Conservation (phyloP, 2,329 filamentous ascomycete genomes). For the Fusarium foetens region DNA sequence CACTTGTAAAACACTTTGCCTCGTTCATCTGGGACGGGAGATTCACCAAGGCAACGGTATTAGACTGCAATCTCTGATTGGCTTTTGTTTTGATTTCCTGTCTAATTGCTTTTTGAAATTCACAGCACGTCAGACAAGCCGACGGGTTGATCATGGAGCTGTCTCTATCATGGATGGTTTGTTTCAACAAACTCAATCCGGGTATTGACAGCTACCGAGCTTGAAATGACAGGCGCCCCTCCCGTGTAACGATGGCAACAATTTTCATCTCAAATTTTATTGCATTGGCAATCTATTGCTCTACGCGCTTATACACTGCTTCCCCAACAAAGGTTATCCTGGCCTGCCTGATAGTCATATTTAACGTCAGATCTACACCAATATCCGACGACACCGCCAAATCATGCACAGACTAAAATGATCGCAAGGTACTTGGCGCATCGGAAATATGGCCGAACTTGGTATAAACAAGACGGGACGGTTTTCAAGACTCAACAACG, state of each 20-base stretch:
- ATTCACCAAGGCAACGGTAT: conserved; percentile 29
- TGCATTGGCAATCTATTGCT: background rate
- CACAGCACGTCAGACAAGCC: conserved; percentile 10
- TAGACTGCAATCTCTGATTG: conserved; percentile 8
- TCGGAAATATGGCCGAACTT: conserved; percentile 38
- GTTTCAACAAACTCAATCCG: conserved; percentile 17
- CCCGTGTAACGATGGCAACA: conserved; percentile 5
- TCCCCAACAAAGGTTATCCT: conserved; percentile 1
- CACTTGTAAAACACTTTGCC: conserved; percentile 26
- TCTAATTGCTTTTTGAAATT: conserved; percentile 15
- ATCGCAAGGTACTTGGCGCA: conserved; percentile 26
- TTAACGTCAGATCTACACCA: conserved; percentile 31
- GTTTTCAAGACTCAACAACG: conserved; percentile 15
- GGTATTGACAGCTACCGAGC: background rate
- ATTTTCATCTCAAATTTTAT: background rate
- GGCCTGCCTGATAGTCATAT: conserved; percentile 1
- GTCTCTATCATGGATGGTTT: conserved; percentile 8
- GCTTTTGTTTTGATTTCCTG: conserved; percentile 4
- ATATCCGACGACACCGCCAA: conserved; percentile 36
- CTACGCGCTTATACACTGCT: background rate
- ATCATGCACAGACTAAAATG: conserved; percentile 32
- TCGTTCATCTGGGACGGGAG: conserved; percentile 9
- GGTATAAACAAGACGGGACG: conserved; percentile 17
- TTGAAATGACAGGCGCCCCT: conserved; percentile 6
- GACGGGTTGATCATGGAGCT: conserved; percentile 12